phyloP scores from a whole-genome alignment of 805 yeast species.

The Zygosaccharomyces gambellarensis region DNA sequence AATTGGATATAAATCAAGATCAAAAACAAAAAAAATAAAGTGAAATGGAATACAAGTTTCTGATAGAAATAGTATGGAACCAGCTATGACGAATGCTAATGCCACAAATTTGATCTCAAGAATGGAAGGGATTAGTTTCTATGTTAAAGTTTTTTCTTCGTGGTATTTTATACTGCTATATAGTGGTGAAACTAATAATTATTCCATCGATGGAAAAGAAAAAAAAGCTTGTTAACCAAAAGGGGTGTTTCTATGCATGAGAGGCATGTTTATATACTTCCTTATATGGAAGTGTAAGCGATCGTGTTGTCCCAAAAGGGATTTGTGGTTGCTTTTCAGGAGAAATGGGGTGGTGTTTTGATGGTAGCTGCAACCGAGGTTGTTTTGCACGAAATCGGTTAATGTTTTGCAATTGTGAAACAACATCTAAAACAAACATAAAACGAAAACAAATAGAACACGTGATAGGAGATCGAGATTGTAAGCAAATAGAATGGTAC shows the following conservation, averaged over 20 bases:
- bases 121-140: neutral
- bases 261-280: neutral
- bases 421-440: neutral
- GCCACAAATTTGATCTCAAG: neutral
- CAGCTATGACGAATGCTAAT: no score
- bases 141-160: neutral
- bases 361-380: neutral
- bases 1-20: no score
- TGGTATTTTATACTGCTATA: neutral
- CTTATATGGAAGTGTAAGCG: constrained; percentile 1
- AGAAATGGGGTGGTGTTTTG: neutral
- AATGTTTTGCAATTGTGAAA: neutral
- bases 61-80: no score
- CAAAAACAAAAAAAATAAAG: no score
- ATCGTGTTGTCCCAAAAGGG: neutral
- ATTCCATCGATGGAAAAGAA: neutral
- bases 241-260: constrained; percentile 1
- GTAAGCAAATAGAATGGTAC: no score
- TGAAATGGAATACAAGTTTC: no score
- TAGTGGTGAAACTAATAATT: neutral
- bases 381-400: neutral
- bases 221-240: neutral
- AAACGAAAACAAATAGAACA: neutral
- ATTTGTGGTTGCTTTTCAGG: neutral
- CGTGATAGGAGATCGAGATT: neutral